Evolutionary conservation across 768 basidiomycete genomes (phyloP), one percentile per base, ranked within the genome.

Genomic region (Termitomyces sp.): DNA sequence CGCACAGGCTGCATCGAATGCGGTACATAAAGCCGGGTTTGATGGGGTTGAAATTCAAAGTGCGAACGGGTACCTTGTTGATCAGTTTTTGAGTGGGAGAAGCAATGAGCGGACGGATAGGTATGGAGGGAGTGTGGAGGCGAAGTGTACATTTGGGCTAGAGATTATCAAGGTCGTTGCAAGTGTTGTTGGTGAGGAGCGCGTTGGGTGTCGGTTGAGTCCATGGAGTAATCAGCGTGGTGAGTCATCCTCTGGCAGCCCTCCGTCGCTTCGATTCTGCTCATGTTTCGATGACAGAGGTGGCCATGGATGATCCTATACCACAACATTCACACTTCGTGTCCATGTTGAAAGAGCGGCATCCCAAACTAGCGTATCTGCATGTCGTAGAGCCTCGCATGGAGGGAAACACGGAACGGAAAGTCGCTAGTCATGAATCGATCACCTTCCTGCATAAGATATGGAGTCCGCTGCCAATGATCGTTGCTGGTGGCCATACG

Each of bases 41-140:
- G 87, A 89, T 56, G 88, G 86, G 40, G 57, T 80, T 55, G 77
- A 77, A 73, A 61, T 80, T 45, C 78, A 75, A 53, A 68, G 68
- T 54, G 75, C 74, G 48, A 77, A 79, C 50, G 75, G 76, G 0
- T 79, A 78, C 54, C 64, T 84, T 13, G 50, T 76, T 16, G 82
- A 88, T 60, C 83, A 88, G 63, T 87, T 88, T 72, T 53, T 83
- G 11, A 82, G 85, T 59, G 72, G 78, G 35, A 62, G 72, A 22
- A 71, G 71, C 36, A 88, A 88, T 65, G 62, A 73, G 5, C 76
- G 85, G n/a, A 81, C 76, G 10, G 87, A 89, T 64, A 69, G 75
- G 43, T 91, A 85, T 65, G 88, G 88, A 0, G 88, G 89, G 3
- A 77, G 76, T 43, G 68, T 88, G 32, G 80, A 85, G 64, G 80